Conservation (phyloP, 2,329 filamentous ascomycete genomes). For the Fusarium drepaniforme region DNA sequence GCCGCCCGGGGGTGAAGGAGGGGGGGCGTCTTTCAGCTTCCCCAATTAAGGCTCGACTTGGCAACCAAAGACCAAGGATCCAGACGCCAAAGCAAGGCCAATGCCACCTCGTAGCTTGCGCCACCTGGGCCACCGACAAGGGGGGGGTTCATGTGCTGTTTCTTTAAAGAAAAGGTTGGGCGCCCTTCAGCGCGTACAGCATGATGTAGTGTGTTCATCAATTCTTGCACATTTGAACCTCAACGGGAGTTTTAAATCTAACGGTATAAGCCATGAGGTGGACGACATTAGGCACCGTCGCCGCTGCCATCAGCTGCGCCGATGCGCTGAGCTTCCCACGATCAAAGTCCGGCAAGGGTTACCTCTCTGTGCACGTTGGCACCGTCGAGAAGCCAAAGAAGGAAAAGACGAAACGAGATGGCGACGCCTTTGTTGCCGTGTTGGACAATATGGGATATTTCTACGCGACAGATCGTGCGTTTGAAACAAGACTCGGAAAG, state of each 20-base stretch:
- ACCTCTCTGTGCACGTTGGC: slow-evolving; percentile 52
- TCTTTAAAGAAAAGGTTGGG: slow-evolving; percentile 2
- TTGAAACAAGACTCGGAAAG: background rate
- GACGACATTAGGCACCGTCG: slow-evolving; percentile 34
- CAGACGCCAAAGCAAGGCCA: slow-evolving; percentile 5
- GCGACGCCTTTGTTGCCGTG: slow-evolving; percentile 43
- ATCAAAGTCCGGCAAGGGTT: slow-evolving; percentile 51
- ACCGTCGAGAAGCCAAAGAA: slow-evolving; percentile 45
- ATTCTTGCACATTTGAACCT: background rate
- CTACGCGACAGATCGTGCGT: slow-evolving; percentile 54
- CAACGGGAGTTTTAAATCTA: background rate
- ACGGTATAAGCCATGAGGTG: slow-evolving; percentile 39
- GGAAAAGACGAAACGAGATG: slow-evolving; percentile 38
- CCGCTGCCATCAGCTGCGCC: slow-evolving; percentile 27
- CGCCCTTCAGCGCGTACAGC: background rate
- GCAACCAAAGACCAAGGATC: slow-evolving; percentile 9
- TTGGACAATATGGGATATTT: slow-evolving; percentile 54
- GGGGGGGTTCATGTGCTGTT: background rate
- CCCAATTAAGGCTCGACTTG: slow-evolving; percentile 25
- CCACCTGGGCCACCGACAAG: slow-evolving; percentile 27
- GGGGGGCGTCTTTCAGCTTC: slow-evolving; percentile 15
- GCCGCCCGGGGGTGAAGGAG: background rate
- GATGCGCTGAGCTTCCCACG: slow-evolving; percentile 43
- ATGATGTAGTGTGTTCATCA: background rate
- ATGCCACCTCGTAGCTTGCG: slow-evolving; percentile 16